Percentiles rank a stretch among this genome's conserved stretches.
Conservation (phyloP, 202 grass and related monocot species). For the Cymbopogon flexuosus region DNA sequence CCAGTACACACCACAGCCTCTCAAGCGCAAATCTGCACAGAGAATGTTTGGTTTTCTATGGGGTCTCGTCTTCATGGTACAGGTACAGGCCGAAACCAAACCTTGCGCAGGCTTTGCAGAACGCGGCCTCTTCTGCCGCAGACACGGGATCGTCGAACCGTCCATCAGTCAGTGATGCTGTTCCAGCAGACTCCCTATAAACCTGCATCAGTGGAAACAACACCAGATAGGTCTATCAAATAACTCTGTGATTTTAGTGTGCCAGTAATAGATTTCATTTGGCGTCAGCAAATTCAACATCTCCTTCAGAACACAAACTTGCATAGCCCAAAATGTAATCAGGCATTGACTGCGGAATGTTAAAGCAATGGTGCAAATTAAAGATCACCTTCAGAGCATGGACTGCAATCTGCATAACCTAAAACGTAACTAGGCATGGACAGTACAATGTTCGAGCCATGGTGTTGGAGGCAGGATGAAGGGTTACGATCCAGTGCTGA, state of each 20-base stretch:
- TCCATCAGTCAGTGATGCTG: conserved; percentile 50
- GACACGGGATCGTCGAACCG: conserved; percentile 52
- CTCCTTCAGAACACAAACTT: not conserved
- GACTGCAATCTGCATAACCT: not conserved
- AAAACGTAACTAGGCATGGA: not conserved
- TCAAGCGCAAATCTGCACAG: not conserved
- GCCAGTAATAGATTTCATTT: not conserved
- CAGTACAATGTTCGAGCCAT: not conserved
- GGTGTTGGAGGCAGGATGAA: not conserved
- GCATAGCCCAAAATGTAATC: not conserved
- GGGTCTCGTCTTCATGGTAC: conserved; percentile 67
- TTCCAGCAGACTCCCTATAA: conserved; percentile 62
- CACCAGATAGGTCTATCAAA: not conserved
- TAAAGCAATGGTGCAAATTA: not conserved
- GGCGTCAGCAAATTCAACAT: not conserved
- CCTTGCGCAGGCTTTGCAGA: conserved; percentile 82
- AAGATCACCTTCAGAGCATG: not conserved
- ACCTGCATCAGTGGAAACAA: conserved; percentile 26
- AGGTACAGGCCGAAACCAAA: conserved; percentile 93
- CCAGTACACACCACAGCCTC: not conserved
- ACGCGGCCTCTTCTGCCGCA: conserved; percentile 71
- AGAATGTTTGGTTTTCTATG: conserved; percentile 8
- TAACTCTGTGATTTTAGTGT: not conserved
- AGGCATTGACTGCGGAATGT: not conserved
- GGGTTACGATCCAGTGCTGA: not conserved